Evolutionary conservation across 179 eudicot genomes (phyloP).

Genomic region (Sideroxylon spinosum): DNA sequence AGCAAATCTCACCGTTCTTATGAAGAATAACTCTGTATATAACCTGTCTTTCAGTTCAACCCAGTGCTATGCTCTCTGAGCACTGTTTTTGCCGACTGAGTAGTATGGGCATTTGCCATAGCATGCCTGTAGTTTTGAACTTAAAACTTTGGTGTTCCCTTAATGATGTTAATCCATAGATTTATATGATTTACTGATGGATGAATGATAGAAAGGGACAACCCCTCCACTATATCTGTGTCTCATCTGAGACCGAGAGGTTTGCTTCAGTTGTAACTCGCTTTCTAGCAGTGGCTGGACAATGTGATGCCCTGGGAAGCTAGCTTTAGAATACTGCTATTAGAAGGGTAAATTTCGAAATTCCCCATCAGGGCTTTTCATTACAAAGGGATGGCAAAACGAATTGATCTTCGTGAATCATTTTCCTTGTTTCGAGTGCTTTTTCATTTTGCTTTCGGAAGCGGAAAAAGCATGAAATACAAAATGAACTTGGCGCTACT

Average conservation of each 20-base stretch:
- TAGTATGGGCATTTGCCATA: neutral
- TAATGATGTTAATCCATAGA: neutral
- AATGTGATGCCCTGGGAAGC: neutral
- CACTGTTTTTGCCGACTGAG: neutral
- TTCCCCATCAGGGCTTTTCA: neutral
- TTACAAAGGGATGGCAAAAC: neutral
- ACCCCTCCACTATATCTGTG: too few relatives aligned
- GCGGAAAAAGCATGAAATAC: too few relatives aligned
- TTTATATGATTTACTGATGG: neutral
- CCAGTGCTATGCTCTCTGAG: neutral
- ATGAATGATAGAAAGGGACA: too few relatives aligned
- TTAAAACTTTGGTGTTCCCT: neutral
- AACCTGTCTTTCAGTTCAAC: neutral
- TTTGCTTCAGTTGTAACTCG: too few relatives aligned
- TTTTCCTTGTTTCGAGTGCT: too few relatives aligned
- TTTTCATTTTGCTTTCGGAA: too few relatives aligned
- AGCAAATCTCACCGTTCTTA: neutral
- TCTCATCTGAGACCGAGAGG: too few relatives aligned
- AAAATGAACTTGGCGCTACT: too few relatives aligned
- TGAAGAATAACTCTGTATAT: constrained; percentile 21
- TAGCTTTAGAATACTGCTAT: neutral
- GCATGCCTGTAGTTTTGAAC: neutral
- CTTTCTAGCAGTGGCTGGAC: too few relatives aligned
- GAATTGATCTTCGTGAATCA: neutral
- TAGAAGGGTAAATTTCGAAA: neutral